phyloP scores from a whole-genome alignment of 495 filamentous ascomycete species.

The Pseudomonodictys pantanalensis region DNA sequence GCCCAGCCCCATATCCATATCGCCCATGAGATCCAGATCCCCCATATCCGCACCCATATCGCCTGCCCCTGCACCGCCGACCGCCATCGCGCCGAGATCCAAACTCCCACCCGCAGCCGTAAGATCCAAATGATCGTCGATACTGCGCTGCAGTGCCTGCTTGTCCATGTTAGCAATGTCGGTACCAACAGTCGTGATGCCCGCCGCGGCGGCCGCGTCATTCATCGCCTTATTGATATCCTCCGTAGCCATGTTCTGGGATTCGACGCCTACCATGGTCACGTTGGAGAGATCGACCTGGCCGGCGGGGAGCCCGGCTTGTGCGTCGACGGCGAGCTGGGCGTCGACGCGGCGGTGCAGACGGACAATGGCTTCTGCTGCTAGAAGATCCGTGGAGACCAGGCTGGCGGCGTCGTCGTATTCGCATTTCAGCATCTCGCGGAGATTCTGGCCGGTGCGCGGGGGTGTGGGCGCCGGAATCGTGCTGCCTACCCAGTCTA shows the following conservation, averaged over 20 bases:
- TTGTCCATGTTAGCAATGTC: constrained; percentile 6
- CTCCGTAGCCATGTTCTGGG: constrained; percentile 4
- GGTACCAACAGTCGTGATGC: constrained; percentile 18
- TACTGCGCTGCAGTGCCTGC: constrained; percentile 14
- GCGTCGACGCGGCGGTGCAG: constrained; percentile 72
- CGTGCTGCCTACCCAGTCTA: constrained; percentile 39
- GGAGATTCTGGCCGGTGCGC: constrained; percentile 50
- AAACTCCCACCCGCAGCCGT: constrained; percentile 12
- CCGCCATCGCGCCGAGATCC: constrained; percentile 19
- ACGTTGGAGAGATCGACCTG: constrained; percentile 36
- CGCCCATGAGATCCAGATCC: constrained; percentile 19
- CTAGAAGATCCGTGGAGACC: constrained; percentile 56
- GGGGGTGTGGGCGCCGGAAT: constrained; percentile 32
- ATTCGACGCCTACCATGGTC: constrained; percentile 15
- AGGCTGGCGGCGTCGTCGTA: constrained; percentile 61
- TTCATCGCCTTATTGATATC: constrained; percentile 24
- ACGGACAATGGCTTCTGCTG: constrained; percentile 71
- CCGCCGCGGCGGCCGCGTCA: constrained; percentile 24
- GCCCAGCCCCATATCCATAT: constrained; percentile 25
- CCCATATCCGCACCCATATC: constrained; percentile 29
- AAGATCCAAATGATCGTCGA: constrained; percentile 26
- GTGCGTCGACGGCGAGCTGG: constrained; percentile 33
- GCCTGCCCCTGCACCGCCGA: constrained; percentile 5
- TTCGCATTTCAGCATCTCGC: constrained; percentile 66
- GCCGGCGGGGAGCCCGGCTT: constrained; percentile 8